Evolutionary conservation across 164 flowering plant genomes (phyloP).

Genomic region (Saururus chinensis): DNA sequence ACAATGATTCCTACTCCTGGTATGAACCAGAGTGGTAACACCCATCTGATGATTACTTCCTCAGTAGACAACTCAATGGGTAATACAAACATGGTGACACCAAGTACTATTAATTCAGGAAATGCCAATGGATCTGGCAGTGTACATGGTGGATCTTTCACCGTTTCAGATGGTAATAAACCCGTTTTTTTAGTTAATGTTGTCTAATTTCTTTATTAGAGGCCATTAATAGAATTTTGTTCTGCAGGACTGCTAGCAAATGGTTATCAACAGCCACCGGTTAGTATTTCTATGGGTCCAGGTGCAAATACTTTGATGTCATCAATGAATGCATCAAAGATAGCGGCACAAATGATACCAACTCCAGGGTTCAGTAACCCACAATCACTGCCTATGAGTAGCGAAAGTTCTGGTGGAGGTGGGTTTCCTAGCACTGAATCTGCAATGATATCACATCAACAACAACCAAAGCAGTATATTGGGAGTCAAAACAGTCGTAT

Average conservation of each 20-base stretch:
- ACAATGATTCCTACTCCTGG: conserved; percentile 99
- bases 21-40: conserved; percentile 50
- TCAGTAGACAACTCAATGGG: conserved; percentile 42
- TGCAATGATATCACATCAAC: conserved; percentile 41
- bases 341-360: conserved; percentile 82
- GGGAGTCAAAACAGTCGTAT: conserved; percentile 72
- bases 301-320: conserved; percentile 39
- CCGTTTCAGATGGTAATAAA: conserved; percentile 43
- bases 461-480: conserved; percentile 52
- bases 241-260: conserved; percentile 50
- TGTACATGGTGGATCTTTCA: conserved; percentile 40
- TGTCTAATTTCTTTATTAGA: not conserved
- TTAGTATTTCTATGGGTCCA: conserved; percentile 34
- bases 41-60: conserved; percentile 40
- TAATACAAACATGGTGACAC: conserved; percentile 23
- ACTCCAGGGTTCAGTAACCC: conserved; percentile 75
- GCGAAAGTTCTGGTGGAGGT: conserved; percentile 37
- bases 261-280: conserved; percentile 72
- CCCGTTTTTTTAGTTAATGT: not conserved
- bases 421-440: conserved; percentile 63
- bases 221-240: not conserved
- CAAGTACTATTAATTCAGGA: conserved; percentile 34
- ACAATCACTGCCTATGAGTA: conserved; percentile 39
- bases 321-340: conserved; percentile 39
- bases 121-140: conserved; percentile 30